Conservation (phyloP, 2,329 filamentous ascomycete genomes). For the Aspergillus sp. region DNA sequence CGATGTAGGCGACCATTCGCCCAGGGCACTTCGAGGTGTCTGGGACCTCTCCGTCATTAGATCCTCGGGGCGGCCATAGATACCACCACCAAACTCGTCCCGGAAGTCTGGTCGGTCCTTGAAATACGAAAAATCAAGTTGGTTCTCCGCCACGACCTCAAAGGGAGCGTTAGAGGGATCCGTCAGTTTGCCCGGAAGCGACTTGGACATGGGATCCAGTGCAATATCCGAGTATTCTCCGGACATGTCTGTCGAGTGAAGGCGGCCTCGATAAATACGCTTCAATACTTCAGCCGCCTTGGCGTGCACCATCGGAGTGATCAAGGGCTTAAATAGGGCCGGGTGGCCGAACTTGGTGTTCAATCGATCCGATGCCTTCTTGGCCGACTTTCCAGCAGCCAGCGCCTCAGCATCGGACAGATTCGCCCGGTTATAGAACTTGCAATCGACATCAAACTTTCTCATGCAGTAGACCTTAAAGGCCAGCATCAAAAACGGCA, state of each 20-base stretch:
- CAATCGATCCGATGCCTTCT: slow-evolving; percentile 57
- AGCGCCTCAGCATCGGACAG: slow-evolving; percentile 47
- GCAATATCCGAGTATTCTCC: slow-evolving; percentile 67
- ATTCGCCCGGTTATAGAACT: slow-evolving; percentile 70
- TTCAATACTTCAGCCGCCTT: slow-evolving; percentile 82
- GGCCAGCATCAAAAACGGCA: slow-evolving; percentile 70
- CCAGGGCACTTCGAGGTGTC: slow-evolving; percentile 35
- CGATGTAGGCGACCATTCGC: slow-evolving; percentile 34
- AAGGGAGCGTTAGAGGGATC: slow-evolving; percentile 61
- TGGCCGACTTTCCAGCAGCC: slow-evolving; percentile 30
- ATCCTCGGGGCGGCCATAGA: slow-evolving; percentile 43
- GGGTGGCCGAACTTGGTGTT: slow-evolving; percentile 82
- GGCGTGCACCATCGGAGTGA: slow-evolving; percentile 91
- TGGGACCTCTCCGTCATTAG: slow-evolving; percentile 41
- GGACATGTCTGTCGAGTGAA: slow-evolving; percentile 48
- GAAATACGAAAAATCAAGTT: slow-evolving; percentile 87
- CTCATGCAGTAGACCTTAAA: slow-evolving; percentile 84
- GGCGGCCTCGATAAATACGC: slow-evolving; percentile 78
- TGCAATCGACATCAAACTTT: slow-evolving; percentile 72
- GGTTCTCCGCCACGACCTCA: slow-evolving; percentile 80
- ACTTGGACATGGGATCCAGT: slow-evolving; percentile 70
- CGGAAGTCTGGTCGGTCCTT: slow-evolving; percentile 87
- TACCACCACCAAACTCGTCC: slow-evolving; percentile 76
- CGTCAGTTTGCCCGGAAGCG: slow-evolving; percentile 51
- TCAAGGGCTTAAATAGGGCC: slow-evolving; percentile 79